Base-by-base conservation (phyloP, 805 yeast genomes). In the Saccharomycopsis javanensis region DNA sequence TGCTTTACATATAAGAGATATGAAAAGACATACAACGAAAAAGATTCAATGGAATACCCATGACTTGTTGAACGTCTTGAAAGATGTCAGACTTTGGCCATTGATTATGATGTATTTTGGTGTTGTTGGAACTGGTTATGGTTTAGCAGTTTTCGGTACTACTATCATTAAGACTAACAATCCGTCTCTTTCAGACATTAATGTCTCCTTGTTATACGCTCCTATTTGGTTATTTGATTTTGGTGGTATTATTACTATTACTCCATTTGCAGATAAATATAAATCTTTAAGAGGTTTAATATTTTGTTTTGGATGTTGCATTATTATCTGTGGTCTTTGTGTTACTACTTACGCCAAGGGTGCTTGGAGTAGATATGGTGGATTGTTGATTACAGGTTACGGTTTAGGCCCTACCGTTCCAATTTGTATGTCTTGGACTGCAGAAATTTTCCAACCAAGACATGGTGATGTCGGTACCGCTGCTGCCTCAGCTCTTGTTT, bases 321-420 rank as follows among this genome's bases (percentile, higher is more conserved):
- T 89, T 53, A 87, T 89, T 64, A 86, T 88, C 31, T 72, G 76
- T 38, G 96, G 96, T 1, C 71, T 88, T 70, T 69, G 86, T 52
- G 88, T 88, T 31, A 81, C 86, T 16, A 88, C 96, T 0, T 88
- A 75, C 66, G 94, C 95, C 0, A 72, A 74, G 10, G 83, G 82
- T 3, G 71, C 81, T 28, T 88, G 96, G 96, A 76, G 79, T 57
- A 79, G 80, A 64, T 88, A 87, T 67, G 95, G 81, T 6, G 96
- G 96, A 0, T 74, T 88, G 55, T 74, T 88, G 60, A 82, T 88
- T 66, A 82, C 88, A 5, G 96, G 96, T 0, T 86, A 83, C 63
- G 96, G 96, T 0, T 75, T 88, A 53, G 96, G 96, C 10, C 94
- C 96, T 20, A 88, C 96, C 0, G 95, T 88, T 13, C 96, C 96